Conservation (phyloP, 1,139 yeast species). For the Lodderomyces theae region DNA sequence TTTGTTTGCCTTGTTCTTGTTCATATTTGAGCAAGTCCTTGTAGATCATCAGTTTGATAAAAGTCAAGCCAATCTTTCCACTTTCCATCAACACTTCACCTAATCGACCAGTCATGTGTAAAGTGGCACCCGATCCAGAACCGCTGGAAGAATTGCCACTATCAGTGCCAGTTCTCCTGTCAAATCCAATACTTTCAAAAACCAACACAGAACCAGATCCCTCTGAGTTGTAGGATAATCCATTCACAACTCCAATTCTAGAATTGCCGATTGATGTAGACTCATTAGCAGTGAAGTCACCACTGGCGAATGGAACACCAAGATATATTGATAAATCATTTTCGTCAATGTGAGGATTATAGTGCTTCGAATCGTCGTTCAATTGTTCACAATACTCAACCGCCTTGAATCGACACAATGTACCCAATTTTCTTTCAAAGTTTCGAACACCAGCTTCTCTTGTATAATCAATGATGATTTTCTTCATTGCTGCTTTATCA, state of each 20-base stretch:
- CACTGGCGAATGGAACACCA: constrained; percentile 47
- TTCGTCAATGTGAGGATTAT: constrained; percentile 39
- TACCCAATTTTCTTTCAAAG: constrained; percentile 68
- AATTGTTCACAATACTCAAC: constrained; percentile 62
- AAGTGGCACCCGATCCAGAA: constrained; percentile 30
- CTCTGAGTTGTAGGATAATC: constrained; percentile 82
- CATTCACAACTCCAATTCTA: constrained; percentile 79
- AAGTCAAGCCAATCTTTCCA: constrained; percentile 73
- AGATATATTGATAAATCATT: constrained; percentile 49
- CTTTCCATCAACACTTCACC: constrained; percentile 84
- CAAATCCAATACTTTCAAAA: constrained; percentile 73
- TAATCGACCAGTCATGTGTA: constrained; percentile 75
- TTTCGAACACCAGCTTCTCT: constrained; percentile 88
- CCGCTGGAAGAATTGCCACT: constrained; percentile 17
- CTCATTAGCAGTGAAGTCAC: constrained; percentile 17
- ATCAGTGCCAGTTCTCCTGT: constrained; percentile 24
- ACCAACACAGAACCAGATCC: constrained; percentile 84
- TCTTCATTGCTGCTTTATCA: constrained; percentile 53
- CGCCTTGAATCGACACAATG: constrained; percentile 77
- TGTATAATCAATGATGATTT: constrained; percentile 68
- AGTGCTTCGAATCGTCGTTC: constrained; percentile 19
- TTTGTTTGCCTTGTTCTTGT: constrained; percentile 10
- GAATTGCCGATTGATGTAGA: constrained; percentile 26
- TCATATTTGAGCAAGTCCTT: constrained; percentile 31
- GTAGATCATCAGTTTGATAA: constrained; percentile 61